These are phyloP conservation scores for Trichoderma guizhouense DNA, from an alignment of 2,329 filamentous ascomycete species.

Conservation along the genomic window DNA sequence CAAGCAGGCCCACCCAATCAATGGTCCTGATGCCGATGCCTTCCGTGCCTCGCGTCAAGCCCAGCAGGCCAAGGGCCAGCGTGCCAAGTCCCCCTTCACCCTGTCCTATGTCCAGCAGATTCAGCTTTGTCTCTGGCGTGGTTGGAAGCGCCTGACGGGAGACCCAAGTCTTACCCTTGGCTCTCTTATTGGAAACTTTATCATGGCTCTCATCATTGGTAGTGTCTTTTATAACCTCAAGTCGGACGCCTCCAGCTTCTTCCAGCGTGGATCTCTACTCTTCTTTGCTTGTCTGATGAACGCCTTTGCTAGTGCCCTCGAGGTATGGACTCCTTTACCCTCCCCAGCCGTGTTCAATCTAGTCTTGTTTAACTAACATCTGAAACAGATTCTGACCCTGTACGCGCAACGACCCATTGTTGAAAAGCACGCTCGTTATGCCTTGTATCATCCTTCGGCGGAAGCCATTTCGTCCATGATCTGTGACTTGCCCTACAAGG, in stretches of 20 bases:
- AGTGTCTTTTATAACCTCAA: slow-evolving; percentile 78
- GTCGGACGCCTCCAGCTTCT: slow-evolving; percentile 67
- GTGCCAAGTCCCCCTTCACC: slow-evolving; percentile 75
- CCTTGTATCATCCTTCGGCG: slow-evolving; percentile 83
- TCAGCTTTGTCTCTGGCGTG: slow-evolving; percentile 74
- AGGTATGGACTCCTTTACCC: slow-evolving; percentile 43
- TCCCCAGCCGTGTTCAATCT: background rate
- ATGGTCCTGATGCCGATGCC: slow-evolving; percentile 53
- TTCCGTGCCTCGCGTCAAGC: slow-evolving; percentile 54
- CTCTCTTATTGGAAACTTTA: slow-evolving; percentile 66
- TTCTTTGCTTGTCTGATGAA: slow-evolving; percentile 90
- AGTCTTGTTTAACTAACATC: background rate
- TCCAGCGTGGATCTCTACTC: slow-evolving; percentile 71
- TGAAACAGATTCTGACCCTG: slow-evolving; percentile 68
- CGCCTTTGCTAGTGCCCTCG: slow-evolving; percentile 75
- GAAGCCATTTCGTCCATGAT: slow-evolving; percentile 88
- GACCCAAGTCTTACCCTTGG: slow-evolving; percentile 73
- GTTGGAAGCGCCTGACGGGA: slow-evolving; percentile 70
- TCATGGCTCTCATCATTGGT: slow-evolving; percentile 73
- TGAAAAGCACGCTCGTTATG: slow-evolving; percentile 83
- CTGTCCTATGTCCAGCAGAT: slow-evolving; percentile 75
- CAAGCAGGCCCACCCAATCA: slow-evolving; percentile 50
- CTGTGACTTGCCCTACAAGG: slow-evolving; percentile 75
- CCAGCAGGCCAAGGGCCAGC: slow-evolving; percentile 56
- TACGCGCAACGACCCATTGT: slow-evolving; percentile 90